Evolutionary conservation across 176 grass and related monocot genomes (phyloP).

Genomic region (Poa pratensis): DNA sequence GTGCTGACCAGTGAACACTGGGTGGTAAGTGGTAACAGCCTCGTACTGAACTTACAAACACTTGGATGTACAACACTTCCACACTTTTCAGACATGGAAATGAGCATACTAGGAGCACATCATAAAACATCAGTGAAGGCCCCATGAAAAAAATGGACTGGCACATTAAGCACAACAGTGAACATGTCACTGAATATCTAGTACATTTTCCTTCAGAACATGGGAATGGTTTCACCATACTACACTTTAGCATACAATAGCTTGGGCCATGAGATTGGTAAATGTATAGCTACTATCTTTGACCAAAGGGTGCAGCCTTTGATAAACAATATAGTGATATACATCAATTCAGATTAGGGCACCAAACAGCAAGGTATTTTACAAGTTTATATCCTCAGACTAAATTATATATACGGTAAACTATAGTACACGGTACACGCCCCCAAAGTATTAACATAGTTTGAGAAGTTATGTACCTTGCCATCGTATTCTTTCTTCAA

Average conservation of each 20-base stretch:
- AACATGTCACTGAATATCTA: not conserved
- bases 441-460: not conserved
- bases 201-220: not conserved
- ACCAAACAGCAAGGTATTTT: constrained; percentile 19
- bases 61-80: not conserved
- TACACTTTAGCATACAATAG: constrained; percentile 12
- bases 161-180: not conserved
- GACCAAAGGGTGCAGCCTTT: not conserved
- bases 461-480: constrained; percentile 51
- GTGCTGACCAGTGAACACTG: constrained; percentile 4
- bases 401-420: not conserved
- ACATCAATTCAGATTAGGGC: not conserved
- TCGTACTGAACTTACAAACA: constrained; percentile 20
- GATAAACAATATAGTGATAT: not conserved
- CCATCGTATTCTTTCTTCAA: constrained; percentile 86
- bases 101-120: constrained; percentile 5
- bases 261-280: constrained; percentile 8
- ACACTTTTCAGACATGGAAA: constrained; percentile 26
- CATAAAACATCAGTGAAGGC: constrained; percentile 7
- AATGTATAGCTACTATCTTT: constrained; percentile 24
- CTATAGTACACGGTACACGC: not conserved
- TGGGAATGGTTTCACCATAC: not conserved
- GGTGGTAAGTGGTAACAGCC: not conserved
- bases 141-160: constrained; percentile 9
- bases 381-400: constrained; percentile 24